Base-by-base conservation (phyloP, 257 asterid species). In the Solanum microdontum region DNA sequence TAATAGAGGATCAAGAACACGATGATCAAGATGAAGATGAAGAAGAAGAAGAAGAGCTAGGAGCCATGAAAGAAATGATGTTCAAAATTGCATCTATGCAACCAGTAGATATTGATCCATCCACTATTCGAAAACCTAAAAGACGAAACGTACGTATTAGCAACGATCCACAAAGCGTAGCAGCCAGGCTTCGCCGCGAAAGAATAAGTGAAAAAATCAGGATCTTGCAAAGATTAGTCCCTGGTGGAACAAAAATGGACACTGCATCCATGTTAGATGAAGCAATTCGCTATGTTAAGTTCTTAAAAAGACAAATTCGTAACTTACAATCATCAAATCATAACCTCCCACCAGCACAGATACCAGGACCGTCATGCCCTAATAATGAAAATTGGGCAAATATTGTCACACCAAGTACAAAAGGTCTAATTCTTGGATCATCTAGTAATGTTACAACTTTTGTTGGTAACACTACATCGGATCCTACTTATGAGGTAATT, bases 51-150 rank as follows among this genome's bases (percentile, higher is more conserved):
- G 98, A 96, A 34, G 95, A 95, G 51, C 84, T 96, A 4, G 99
- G 98, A 10, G 94, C 98, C 62, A 93, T 94, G 95, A 96, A 95
- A 26, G 99, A 95, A 84, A 94, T 95, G 98, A 94, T 94, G 98
- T 96, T 95, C 95, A 96, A 93, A 88, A 94, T 96, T 66, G 99
- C 99, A 2, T 91, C 98, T 85, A 94, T 96, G 99, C 99, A 96
- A 73, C 98, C 99, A 1, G 96, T 96, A 6, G 99, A 95, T 86
- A 92, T 96, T 85, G 99, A 96, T 85, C 98, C 98, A 0, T 92
- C 96, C 72, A 91, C 98, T 2, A 84, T 96, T 51, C 90, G 94
- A 10, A 93, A 91, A 89, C 97, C 99, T 0, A 87, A 93, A 40
- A 90, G 98, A 66, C 89, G 97, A 11, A 94, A 95, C 87, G 98